phyloP scores from a whole-genome alignment of 108 stramenopile genomes.

The Pseudonitzschia multistriata region DNA sequence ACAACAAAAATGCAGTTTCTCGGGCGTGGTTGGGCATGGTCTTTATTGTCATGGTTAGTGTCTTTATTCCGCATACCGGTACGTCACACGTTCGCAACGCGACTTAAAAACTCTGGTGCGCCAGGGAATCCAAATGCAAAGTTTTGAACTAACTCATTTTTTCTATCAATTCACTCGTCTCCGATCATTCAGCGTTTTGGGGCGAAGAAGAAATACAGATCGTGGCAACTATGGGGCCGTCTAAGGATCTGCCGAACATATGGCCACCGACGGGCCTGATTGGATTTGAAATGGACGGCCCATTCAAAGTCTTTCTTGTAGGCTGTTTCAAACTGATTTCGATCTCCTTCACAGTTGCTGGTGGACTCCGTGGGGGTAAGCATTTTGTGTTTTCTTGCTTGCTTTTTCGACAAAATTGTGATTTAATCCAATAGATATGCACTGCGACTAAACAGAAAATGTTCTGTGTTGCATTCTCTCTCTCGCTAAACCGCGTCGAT shows the following conservation, averaged over 20 bases:
- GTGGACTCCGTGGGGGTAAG: constrained; percentile 54
- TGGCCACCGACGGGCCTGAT: constrained; percentile 60
- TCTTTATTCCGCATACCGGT: constrained; percentile 60
- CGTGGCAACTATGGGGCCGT: constrained; percentile 47
- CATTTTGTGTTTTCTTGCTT: neutral
- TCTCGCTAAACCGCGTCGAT: neutral
- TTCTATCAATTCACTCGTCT: neutral
- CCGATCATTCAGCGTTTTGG: constrained; percentile 47
- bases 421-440: neutral
- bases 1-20: constrained; percentile 46
- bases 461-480: neutral
- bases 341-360: constrained; percentile 68
- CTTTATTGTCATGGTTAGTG: constrained; percentile 38
- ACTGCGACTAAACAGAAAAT: neutral
- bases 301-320: constrained; percentile 38
- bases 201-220: constrained; percentile 60
- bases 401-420: neutral
- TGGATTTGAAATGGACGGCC: constrained; percentile 58
- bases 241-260: constrained; percentile 48
- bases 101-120: neutral
- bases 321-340: constrained; percentile 57
- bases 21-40: constrained; percentile 47
- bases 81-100: neutral
- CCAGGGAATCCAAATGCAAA: no score
- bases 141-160: no score